Evolutionary conservation across 139 green algal species (phyloP).

Genomic region (Pseudopediastrum boryanum): DNA sequence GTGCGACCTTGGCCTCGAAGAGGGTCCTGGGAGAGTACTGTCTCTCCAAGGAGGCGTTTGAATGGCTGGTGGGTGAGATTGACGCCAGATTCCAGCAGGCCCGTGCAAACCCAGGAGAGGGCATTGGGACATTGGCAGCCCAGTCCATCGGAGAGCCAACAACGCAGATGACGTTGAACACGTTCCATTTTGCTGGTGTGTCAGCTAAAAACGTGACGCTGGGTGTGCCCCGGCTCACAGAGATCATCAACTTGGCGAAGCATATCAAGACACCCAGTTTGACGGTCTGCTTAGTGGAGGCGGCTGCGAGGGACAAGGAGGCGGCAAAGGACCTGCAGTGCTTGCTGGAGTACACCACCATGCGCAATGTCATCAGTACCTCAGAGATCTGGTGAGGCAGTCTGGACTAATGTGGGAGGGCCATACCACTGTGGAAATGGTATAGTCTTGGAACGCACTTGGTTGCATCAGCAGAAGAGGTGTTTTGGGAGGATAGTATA

Average conservation of each 20-base stretch:
- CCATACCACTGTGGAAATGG: slow-evolving; percentile 72
- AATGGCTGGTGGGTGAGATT: slow-evolving; percentile 94
- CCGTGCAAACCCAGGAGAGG: slow-evolving; percentile 83
- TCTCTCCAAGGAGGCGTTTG: slow-evolving; percentile 83
- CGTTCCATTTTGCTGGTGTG: slow-evolving; percentile 96
- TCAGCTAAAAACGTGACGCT: slow-evolving; percentile 99
- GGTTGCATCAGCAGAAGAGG: too few relatives aligned
- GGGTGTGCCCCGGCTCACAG: slow-evolving; percentile 95
- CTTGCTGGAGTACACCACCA: slow-evolving; percentile 95
- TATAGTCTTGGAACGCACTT: too few relatives aligned
- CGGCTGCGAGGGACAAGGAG: slow-evolving; percentile 61
- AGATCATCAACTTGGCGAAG: slow-evolving; percentile 99
- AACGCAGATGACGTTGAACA: slow-evolving; percentile 97
- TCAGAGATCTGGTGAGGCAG: slow-evolving; percentile 59
- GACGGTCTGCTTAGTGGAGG: slow-evolving; percentile 46
- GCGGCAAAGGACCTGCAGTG: slow-evolving; percentile 88
- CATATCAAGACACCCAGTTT: slow-evolving; percentile 98
- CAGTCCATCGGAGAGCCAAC: slow-evolving; percentile 98
- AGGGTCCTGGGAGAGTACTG: slow-evolving; percentile 73
- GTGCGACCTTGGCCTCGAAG: slow-evolving; percentile 89
- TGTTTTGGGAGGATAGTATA: too few relatives aligned
- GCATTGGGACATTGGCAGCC: slow-evolving; percentile 89
- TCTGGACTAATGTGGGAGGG: slow-evolving; percentile 57
- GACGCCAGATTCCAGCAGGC: slow-evolving; percentile 75
- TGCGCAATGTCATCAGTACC: slow-evolving; percentile 65